phyloP scores from a whole-genome alignment of 208 protist genomes.

The Acanthamoeba castellanii region DNA sequence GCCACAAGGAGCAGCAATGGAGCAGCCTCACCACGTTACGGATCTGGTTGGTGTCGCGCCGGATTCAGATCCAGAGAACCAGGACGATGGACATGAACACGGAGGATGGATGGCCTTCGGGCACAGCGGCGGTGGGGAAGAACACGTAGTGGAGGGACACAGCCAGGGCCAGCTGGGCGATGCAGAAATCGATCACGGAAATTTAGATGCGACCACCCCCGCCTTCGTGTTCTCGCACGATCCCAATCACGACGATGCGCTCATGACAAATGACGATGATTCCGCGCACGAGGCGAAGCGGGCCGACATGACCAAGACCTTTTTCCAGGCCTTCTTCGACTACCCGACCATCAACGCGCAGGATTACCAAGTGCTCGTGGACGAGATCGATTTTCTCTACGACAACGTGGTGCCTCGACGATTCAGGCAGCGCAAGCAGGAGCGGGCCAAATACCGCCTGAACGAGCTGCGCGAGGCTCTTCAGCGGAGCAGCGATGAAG shows the following conservation, averaged over 20 bases:
- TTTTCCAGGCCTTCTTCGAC: conserved; percentile 58
- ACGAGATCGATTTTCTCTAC: conserved; percentile 55
- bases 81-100: neutral
- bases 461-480: conserved; percentile 36
- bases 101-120: neutral
- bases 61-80: neutral
- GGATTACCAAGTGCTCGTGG: conserved; percentile 3
- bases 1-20: neutral
- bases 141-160: neutral
- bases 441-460: conserved; percentile 23
- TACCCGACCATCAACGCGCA: conserved; percentile 14
- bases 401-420: conserved; percentile 1
- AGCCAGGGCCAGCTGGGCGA: neutral
- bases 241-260: neutral
- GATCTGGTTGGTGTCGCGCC: neutral
- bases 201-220: neutral
- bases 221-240: conserved; percentile 32
- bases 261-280: neutral
- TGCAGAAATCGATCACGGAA: too few species aligned
- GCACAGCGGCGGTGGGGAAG: neutral
- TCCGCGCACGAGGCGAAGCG: conserved; percentile 3
- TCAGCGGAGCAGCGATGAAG: neutral
- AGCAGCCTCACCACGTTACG: neutral
- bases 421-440: conserved; percentile 16
- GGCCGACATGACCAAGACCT: conserved; percentile 39